Evolutionary conservation across 164 flowering plant genomes (phyloP).

Genomic region (Magnolia kwangsiensis): DNA sequence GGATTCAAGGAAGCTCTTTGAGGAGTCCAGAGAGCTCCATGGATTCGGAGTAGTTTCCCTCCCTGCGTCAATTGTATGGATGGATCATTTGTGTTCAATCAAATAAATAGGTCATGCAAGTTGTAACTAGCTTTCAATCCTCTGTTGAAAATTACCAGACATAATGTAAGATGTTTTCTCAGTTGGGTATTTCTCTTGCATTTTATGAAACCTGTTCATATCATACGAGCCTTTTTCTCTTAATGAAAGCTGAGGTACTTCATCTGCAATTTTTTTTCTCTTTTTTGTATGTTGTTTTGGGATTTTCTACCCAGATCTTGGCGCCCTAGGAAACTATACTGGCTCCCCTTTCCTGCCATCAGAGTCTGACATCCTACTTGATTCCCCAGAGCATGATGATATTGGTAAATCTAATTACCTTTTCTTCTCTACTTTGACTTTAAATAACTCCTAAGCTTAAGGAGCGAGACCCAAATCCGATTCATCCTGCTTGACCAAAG

Average conservation of each 20-base stretch:
- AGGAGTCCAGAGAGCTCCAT: too few species aligned
- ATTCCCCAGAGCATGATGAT: conserved; percentile 86
- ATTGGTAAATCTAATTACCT: conserved; percentile 51
- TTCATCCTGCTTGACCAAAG: too few species aligned
- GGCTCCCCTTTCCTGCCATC: conserved; percentile 92
- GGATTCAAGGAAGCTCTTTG: too few species aligned
- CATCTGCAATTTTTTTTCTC: not conserved
- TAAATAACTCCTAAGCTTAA: not conserved
- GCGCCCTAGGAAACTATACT: conserved; percentile 76
- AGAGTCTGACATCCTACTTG: conserved; percentile 81
- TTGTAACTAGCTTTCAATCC: too few species aligned
- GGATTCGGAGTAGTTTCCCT: too few species aligned
- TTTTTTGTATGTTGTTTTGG: not conserved
- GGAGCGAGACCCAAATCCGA: too few species aligned
- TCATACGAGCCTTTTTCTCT: not conserved
- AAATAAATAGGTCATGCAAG: too few species aligned
- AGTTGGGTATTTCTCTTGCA: not conserved
- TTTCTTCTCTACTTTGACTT: not conserved
- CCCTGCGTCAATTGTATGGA: too few species aligned
- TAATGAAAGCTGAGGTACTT: not conserved
- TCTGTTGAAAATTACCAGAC: too few species aligned
- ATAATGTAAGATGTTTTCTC: not conserved
- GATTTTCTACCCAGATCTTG: conserved; percentile 58
- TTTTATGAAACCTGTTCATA: not conserved
- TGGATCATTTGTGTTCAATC: too few species aligned